Percentiles rank a stretch among this genome's conserved stretches.
These are phyloP conservation scores for Pisolithus sp. DNA, from an alignment of 768 basidiomycete species.

Conservation along the genomic window DNA sequence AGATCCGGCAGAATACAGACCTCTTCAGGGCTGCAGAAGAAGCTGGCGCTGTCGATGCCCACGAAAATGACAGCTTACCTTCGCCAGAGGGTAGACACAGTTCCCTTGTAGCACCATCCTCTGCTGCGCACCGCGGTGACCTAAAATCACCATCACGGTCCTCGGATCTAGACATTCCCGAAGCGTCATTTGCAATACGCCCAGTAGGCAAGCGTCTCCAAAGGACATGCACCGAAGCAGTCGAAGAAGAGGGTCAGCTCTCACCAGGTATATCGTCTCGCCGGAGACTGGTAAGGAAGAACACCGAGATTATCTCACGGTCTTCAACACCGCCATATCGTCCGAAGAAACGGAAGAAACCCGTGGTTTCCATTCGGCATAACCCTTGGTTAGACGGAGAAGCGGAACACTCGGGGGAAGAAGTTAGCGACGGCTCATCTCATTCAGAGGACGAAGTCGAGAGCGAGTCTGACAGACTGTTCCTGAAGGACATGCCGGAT, in stretches of 20 bases:
- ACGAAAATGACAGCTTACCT: conserved; percentile 14
- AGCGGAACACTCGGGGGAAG: conserved; percentile 77
- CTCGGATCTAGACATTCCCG: conserved; percentile 25
- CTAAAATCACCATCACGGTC: conserved; percentile 15
- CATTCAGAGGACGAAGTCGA: conserved; percentile 47
- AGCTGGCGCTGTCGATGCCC: conserved; percentile 15
- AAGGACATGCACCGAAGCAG: conserved; percentile 20
- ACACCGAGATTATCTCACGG: conserved; percentile 20
- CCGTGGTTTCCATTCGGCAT: conserved; percentile 29
- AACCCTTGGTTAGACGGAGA: conserved; percentile 58
- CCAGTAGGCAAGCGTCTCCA: conserved; percentile 26
- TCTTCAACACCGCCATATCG: conserved; percentile 16
- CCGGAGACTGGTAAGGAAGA: conserved; percentile 21
- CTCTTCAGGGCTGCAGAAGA: conserved; percentile 6
- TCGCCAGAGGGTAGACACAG: conserved; percentile 4
- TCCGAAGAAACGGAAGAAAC: conserved; percentile 15
- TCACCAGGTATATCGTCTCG: conserved; percentile 24
- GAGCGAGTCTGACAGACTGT: conserved; percentile 61
- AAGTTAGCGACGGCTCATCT: conserved; percentile 58
- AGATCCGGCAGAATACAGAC: conserved; percentile 4
- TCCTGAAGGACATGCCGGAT: conserved; percentile 54
- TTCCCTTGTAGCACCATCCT: conserved; percentile 27
- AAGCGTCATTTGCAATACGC: conserved; percentile 42
- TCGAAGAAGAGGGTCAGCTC: conserved; percentile 18
- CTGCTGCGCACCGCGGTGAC: conserved; percentile 22